A percentile compares a stretch with the other conserved stretches of the same genome.
phyloP scores from a whole-genome alignment of 2,329 filamentous ascomycete species.

The Knufia petricola region DNA sequence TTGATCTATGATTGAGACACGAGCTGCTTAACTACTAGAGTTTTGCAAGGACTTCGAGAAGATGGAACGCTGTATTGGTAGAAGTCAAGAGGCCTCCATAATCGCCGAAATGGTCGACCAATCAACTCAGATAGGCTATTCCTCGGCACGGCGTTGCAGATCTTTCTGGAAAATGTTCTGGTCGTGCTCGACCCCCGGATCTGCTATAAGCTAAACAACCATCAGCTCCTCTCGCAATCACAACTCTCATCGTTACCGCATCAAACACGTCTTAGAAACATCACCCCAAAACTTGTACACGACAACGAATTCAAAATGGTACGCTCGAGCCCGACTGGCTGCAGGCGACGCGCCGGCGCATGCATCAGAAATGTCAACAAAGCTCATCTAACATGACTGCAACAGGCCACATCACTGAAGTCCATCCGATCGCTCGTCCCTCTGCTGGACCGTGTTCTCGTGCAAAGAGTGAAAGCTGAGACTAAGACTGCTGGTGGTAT shows the following conservation, averaged over 20 bases:
- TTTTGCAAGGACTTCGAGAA: too few relatives aligned
- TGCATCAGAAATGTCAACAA: not conserved
- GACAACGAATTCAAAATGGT: not conserved
- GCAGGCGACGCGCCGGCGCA: not conserved
- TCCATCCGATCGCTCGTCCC: slow-evolving; percentile 91
- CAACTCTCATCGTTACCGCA: not conserved
- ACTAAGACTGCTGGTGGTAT: slow-evolving; percentile 93
- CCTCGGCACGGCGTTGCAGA: not conserved
- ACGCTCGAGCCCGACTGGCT: not conserved
- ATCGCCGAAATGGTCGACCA: too few relatives aligned
- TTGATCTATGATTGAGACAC: too few relatives aligned
- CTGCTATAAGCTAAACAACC: not conserved
- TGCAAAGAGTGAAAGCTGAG: slow-evolving; percentile 96
- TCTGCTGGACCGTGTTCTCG: slow-evolving; percentile 93
- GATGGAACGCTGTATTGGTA: too few relatives aligned
- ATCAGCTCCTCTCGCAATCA: not conserved
- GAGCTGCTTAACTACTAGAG: too few relatives aligned
- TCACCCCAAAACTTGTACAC: not conserved
- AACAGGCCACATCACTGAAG: slow-evolving; percentile 56
- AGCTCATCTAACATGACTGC: slow-evolving; percentile 1
- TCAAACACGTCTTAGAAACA: not conserved
- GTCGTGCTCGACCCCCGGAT: too few relatives aligned
- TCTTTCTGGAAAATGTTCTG: slow-evolving; percentile 5
- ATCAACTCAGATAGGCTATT: too few relatives aligned
- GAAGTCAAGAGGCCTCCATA: too few relatives aligned